Evolutionary conservation across 495 filamentous ascomycete species (phyloP).

Genomic region (Neurospora sp.): DNA sequence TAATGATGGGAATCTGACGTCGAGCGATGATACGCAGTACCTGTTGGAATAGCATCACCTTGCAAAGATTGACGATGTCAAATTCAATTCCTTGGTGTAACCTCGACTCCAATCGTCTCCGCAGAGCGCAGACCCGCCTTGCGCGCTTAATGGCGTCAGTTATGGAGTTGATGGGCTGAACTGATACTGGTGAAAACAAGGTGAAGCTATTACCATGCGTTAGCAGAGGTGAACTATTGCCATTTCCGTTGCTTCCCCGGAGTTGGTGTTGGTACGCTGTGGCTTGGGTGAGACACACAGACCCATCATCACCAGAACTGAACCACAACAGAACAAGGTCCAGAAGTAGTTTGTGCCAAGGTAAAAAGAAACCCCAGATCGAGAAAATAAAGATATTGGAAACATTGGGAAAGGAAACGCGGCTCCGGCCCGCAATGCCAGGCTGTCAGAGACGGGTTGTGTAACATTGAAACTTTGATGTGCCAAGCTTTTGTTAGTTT

Average conservation of each 20-base stretch:
- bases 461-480: background rate
- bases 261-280: background rate
- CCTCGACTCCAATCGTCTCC: background rate
- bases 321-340: background rate
- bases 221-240: background rate
- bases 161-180: background rate
- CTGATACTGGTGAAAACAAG: background rate
- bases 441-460: background rate
- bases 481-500: no score
- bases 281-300: background rate
- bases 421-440: background rate
- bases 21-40: background rate
- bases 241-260: background rate
- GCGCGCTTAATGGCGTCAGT: background rate
- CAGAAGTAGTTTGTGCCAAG: background rate
- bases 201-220: background rate
- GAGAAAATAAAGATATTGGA: background rate
- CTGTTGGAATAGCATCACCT: background rate
- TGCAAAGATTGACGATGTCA: background rate
- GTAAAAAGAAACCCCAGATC: background rate
- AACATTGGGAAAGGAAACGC: background rate
- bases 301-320: background rate
- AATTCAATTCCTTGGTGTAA: background rate
- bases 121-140: background rate
- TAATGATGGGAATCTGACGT: background rate